Percentiles rank a stretch among this genome's conserved stretches.
Conservation (phyloP, 108 stramenopile genomes). For the Craspedostauros australis region DNA sequence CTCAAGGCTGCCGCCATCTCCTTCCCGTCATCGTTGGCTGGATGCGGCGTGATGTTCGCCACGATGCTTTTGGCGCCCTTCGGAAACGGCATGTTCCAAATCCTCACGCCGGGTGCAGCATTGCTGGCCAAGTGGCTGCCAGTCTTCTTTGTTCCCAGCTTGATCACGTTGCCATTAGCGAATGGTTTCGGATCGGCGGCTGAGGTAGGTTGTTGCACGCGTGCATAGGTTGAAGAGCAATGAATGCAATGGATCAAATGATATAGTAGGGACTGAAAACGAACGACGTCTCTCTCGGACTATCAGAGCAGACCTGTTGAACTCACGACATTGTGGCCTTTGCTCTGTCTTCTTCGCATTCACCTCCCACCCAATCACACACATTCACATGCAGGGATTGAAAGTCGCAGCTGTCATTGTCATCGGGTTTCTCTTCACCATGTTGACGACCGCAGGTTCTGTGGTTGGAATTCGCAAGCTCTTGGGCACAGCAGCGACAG, state of each 20-base stretch:
- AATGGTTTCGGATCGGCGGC: constrained; percentile 37
- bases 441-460: constrained; percentile 63
- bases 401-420: constrained; percentile 57
- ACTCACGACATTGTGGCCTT: not conserved
- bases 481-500: too few relatives aligned
- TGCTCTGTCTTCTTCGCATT: not conserved
- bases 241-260: constrained; percentile 1
- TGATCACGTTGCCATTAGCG: constrained; percentile 67
- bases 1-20: constrained; percentile 26
- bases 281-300: not conserved
- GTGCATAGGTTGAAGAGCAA: too few relatives aligned
- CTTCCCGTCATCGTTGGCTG: constrained; percentile 69
- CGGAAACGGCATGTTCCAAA: constrained; percentile 14
- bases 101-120: constrained; percentile 56
- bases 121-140: constrained; percentile 77
- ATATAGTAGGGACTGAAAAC: not conserved
- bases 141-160: constrained; percentile 72
- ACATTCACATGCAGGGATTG: constrained; percentile 18
- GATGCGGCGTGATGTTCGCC: constrained; percentile 52
- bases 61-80: constrained; percentile 28
- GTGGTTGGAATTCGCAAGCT: constrained; percentile 50
- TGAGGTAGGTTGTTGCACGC: constrained; percentile 42
- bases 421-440: constrained; percentile 68
- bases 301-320: not conserved
- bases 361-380: not conserved